A percentile compares a stretch with the other conserved stretches of the same genome.
Evolutionary conservation across 768 basidiomycete species (phyloP).

Genomic region (Calocera viscosa): DNA sequence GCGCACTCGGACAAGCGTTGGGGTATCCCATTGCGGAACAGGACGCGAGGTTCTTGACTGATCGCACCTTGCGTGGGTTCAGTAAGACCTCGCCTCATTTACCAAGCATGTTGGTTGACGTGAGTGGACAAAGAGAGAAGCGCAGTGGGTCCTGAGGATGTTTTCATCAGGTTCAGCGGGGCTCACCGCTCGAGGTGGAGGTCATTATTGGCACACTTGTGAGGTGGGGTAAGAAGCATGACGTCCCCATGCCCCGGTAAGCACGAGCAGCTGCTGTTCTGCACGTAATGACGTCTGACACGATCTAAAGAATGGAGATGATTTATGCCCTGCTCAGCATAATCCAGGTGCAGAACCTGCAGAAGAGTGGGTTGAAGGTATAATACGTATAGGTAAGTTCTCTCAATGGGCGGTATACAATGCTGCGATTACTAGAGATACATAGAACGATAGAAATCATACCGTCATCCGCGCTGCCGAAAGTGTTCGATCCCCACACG

Average conservation of each 20-base stretch:
- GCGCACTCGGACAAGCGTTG: neutral
- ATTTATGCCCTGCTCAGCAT: slow-evolving; percentile 4
- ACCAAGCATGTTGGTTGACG: neutral
- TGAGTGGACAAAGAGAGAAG: neutral
- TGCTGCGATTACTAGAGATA: neutral
- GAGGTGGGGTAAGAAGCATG: neutral
- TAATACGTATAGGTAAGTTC: neutral
- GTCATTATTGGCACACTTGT: neutral
- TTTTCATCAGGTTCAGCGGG: neutral
- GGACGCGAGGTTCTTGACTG: neutral
- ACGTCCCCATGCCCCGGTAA: neutral
- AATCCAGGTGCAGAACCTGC: neutral
- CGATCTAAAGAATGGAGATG: neutral
- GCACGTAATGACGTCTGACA: neutral
- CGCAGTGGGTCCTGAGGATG: neutral
- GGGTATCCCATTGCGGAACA: neutral
- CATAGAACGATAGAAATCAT: neutral
- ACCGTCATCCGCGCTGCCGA: neutral
- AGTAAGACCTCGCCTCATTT: slow-evolving; percentile 1
- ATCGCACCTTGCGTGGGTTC: slow-evolving; percentile 2
- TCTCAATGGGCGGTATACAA: neutral
- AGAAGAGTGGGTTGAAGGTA: neutral
- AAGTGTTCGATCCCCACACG: neutral
- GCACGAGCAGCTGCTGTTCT: neutral
- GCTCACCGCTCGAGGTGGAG: neutral